Evolutionary conservation across 1,284 basidiomycete genomes (phyloP).

Genomic region (Boletus sp.): DNA sequence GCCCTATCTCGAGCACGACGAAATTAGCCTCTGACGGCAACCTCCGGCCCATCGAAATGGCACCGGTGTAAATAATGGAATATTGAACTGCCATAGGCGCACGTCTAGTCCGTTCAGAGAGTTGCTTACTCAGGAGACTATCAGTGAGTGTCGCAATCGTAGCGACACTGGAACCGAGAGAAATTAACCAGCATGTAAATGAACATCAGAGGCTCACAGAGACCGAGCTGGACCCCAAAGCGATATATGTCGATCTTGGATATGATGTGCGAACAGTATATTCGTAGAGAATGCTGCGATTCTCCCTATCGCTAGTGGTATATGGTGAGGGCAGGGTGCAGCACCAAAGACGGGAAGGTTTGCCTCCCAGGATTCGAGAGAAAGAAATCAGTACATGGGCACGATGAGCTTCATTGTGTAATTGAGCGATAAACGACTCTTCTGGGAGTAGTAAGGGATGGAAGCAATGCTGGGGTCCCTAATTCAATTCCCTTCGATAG

Average conservation of each 20-base stretch:
- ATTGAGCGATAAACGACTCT: conserved; percentile 24
- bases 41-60: conserved; percentile 69
- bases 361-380: conserved; percentile 73
- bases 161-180: conserved; percentile 71
- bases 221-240: conserved; percentile 52
- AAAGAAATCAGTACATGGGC: conserved; percentile 79
- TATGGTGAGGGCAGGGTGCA: conserved; percentile 52
- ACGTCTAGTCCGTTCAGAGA: conserved; percentile 62
- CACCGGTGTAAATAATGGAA: conserved; percentile 67
- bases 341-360: conserved; percentile 71
- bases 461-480: not conserved
- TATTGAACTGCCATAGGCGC: conserved; percentile 66
- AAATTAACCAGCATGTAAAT: conserved; percentile 65
- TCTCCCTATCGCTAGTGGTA: conserved; percentile 68
- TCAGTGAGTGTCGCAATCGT: conserved; percentile 68
- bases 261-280: conserved; percentile 55
- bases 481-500: conserved; percentile 8
- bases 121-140: conserved; percentile 68
- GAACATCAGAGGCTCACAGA: conserved; percentile 56
- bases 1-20: conserved; percentile 61
- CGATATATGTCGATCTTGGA: conserved; percentile 66
- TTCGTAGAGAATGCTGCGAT: conserved; percentile 62
- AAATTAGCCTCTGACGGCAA: conserved; percentile 63
- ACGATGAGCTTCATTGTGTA: conserved; percentile 54
- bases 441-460: conserved; percentile 8